These are phyloP conservation scores for Leucosporidium scottii DNA, from an alignment of 768 basidiomycete genomes.

Conservation along the genomic window DNA sequence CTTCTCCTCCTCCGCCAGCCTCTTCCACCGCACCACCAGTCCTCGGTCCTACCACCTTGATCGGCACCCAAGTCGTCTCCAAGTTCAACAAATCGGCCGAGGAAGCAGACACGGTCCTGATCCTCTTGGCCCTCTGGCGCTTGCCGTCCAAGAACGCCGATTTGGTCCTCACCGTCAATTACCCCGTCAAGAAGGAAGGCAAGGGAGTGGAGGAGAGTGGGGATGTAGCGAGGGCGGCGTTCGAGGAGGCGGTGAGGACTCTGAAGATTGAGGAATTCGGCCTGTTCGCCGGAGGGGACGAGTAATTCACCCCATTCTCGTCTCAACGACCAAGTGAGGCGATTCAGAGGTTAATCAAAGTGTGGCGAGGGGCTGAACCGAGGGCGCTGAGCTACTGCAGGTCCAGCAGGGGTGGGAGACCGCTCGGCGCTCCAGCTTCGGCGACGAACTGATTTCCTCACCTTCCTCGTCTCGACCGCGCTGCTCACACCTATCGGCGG, in stretches of 20 bases:
- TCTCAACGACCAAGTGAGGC: too few relatives aligned
- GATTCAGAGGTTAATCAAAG: too few relatives aligned
- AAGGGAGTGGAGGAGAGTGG: constrained; percentile 44
- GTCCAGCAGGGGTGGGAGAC: too few relatives aligned
- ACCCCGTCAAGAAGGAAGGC: constrained; percentile 50
- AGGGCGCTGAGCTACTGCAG: too few relatives aligned
- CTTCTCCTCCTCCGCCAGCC: constrained; percentile 17
- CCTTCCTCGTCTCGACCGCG: too few relatives aligned
- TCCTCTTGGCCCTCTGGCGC: constrained; percentile 75
- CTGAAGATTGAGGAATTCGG: constrained; percentile 61
- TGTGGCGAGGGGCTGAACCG: too few relatives aligned
- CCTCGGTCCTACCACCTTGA: constrained; percentile 50
- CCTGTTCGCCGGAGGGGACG: constrained; percentile 51
- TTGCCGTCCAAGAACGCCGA: constrained; percentile 65
- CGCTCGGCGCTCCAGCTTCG: too few relatives aligned
- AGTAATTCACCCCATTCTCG: too few relatives aligned
- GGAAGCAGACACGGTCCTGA: constrained; percentile 59
- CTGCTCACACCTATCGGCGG: too few relatives aligned
- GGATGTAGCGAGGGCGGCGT: constrained; percentile 48
- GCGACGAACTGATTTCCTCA: too few relatives aligned
- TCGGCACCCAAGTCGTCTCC: constrained; percentile 61
- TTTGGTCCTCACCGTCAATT: constrained; percentile 75
- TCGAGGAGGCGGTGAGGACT: constrained; percentile 53
- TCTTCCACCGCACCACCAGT: constrained; percentile 47
- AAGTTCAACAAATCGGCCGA: constrained; percentile 62